Conservation (phyloP, 1,284 basidiomycete species). For the Megacollybia platyphylla region DNA sequence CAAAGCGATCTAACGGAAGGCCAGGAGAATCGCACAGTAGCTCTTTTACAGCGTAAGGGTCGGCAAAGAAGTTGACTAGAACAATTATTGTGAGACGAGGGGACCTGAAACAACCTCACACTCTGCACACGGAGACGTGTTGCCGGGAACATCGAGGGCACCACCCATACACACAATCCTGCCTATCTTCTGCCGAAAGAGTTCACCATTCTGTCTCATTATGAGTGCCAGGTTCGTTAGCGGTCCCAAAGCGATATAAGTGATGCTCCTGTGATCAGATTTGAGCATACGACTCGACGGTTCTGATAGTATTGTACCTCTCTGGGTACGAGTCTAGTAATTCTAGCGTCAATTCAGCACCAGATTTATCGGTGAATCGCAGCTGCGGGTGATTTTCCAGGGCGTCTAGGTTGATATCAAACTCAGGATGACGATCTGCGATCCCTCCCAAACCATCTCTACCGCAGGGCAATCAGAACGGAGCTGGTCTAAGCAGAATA, state of each 20-base stretch:
- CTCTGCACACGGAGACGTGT: slow-evolving; percentile 74
- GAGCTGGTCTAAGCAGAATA: slow-evolving; percentile 7
- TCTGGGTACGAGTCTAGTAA: slow-evolving; percentile 48
- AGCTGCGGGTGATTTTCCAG: slow-evolving; percentile 32
- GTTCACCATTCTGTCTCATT: slow-evolving; percentile 42
- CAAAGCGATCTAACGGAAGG: slow-evolving; percentile 51
- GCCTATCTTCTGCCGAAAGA: slow-evolving; percentile 50
- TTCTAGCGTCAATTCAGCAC: slow-evolving; percentile 56
- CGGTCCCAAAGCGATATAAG: slow-evolving; percentile 82
- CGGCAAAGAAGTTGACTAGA: slow-evolving; percentile 87
- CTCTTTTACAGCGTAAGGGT: slow-evolving; percentile 75
- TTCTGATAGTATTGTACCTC: too few relatives aligned
- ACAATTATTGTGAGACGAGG: slow-evolving; percentile 2
- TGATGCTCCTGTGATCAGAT: slow-evolving; percentile 36
- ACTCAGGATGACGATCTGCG: slow-evolving; percentile 60
- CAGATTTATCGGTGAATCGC: slow-evolving; percentile 32
- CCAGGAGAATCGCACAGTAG: slow-evolving; percentile 33
- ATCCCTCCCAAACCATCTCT: slow-evolving; percentile 80
- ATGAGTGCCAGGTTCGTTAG: slow-evolving; percentile 77
- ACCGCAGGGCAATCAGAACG: slow-evolving; percentile 2
- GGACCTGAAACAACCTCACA: slow-evolving; percentile 27
- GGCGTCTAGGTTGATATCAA: slow-evolving; percentile 27
- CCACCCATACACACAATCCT: slow-evolving; percentile 91
- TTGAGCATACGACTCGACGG: too few relatives aligned
- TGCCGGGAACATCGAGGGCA: slow-evolving; percentile 88